Conservation (phyloP, 1,284 basidiomycete genomes). For the Apiotrichum domesticum region DNA sequence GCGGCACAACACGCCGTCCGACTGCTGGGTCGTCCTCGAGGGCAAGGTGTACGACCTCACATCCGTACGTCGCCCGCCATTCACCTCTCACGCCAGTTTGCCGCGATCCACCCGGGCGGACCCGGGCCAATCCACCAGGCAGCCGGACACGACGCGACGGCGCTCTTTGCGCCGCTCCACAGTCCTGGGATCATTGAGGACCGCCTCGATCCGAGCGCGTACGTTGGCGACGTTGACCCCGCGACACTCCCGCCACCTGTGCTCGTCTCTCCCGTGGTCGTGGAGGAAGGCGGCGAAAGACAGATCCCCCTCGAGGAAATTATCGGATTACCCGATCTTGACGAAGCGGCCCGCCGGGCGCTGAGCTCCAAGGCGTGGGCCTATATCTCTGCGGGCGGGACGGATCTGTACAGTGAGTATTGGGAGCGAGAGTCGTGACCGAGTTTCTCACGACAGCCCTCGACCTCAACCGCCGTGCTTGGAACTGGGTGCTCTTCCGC, state of each 20-base stretch:
- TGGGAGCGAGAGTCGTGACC: too few species aligned
- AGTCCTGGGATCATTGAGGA: constrained; percentile 44
- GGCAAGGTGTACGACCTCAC: constrained; percentile 46
- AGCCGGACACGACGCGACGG: constrained; percentile 43
- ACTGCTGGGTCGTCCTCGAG: constrained; percentile 44
- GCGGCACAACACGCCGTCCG: constrained; percentile 37
- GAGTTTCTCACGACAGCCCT: constrained; percentile 21
- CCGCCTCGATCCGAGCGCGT: constrained; percentile 28
- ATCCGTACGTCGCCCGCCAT: constrained; percentile 25
- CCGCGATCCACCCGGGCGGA: constrained; percentile 42
- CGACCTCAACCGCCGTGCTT: constrained; percentile 37
- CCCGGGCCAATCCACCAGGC: constrained; percentile 29
- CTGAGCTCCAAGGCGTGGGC: constrained; percentile 45
- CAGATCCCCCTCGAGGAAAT: constrained; percentile 39
- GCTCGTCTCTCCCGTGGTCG: background rate
- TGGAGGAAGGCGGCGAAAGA: constrained; percentile 16
- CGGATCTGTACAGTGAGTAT: constrained; percentile 42
- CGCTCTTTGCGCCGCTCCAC: constrained; percentile 41
- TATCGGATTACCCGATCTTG: constrained; percentile 45
- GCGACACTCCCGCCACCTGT: constrained; percentile 23
- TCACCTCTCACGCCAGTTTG: constrained; percentile 26
- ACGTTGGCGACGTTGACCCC: constrained; percentile 26
- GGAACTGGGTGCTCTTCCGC: constrained; percentile 44
- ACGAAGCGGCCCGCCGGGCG: constrained; percentile 38
- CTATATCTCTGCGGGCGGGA: constrained; percentile 45